Base-by-base conservation (phyloP, 805 yeast species). In the Ogataea paraovalis region DNA sequence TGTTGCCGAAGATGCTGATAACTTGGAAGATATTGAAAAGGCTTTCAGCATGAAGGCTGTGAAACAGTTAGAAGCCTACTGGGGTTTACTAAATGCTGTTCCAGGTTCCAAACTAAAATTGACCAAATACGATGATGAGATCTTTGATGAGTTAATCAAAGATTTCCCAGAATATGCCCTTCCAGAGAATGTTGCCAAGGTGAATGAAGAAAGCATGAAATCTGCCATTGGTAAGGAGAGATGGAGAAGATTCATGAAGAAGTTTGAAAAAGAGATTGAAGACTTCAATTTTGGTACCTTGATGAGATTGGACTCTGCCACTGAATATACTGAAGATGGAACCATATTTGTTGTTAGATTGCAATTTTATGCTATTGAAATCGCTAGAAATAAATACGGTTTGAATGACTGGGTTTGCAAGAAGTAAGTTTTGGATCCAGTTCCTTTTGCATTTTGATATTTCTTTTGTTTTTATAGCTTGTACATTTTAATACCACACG, bases 11-110 rank as follows among this genome's bases (percentile, higher is more conserved):
- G 78, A 75, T 49, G 97, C 99, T 41, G 97, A 94, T 52, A 94
- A 94, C 73, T 75, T 88, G 59, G 98, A 92, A 69, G 96, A 89
- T 60, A 89, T 94, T 61, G 99, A 94, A 70, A 89, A 82, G 76
- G 98, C 94, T 72, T 94, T 94, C 63, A 98, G 99, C 38, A 99
- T 94, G 50, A 88, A 86, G 69, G 99, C 98, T 4, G 99, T 94
- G 16, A 83, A 80, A 68, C 98, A 94, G 67, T 94, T 96, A 49
- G 96, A 89, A 63, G 84, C 96, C 1, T 94, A 92, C 77, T 94
- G 97, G 96, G 75, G 76, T 42, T 68, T 94, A 49, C 70, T 94
- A 46, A 77, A 78, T 48, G 80, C 80, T 56, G 71, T 90, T 47
- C 82, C 85, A 51, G 97, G 96, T n/a, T 78, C 94, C 39, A 79